These are phyloP conservation scores for Nannizziopsis barbatae DNA, from an alignment of 2,329 filamentous ascomycete genomes.

Conservation along the genomic window DNA sequence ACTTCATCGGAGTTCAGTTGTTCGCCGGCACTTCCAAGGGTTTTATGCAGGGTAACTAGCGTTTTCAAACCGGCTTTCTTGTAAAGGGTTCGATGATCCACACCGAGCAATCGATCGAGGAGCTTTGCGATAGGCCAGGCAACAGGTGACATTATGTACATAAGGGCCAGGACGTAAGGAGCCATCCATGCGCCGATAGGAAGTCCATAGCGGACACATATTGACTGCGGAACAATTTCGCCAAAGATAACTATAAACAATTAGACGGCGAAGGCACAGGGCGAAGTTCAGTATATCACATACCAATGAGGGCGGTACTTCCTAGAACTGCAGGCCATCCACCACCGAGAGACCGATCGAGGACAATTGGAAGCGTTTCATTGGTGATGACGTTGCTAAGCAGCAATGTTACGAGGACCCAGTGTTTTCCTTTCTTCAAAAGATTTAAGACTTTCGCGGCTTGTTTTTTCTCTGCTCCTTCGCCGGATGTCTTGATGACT, in stretches of 20 bases:
- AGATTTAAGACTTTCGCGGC: slow-evolving; percentile 70
- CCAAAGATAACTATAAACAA: slow-evolving; percentile 74
- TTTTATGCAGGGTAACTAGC: slow-evolving; percentile 81
- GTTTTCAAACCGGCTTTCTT: slow-evolving; percentile 98
- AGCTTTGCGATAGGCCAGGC: slow-evolving; percentile 94
- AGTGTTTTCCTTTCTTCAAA: slow-evolving; percentile 84
- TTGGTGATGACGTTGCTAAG: slow-evolving; percentile 97
- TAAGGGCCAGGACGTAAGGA: slow-evolving; percentile 71
- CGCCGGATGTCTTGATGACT: slow-evolving; percentile 76
- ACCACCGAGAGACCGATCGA: slow-evolving; percentile 86
- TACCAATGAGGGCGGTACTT: slow-evolving; percentile 88
- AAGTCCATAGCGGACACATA: slow-evolving; percentile 91
- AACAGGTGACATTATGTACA: slow-evolving; percentile 83
- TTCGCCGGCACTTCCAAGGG: slow-evolving; percentile 66
- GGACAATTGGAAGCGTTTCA: slow-evolving; percentile 86
- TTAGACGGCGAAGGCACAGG: background rate
- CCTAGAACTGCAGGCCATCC: slow-evolving; percentile 89
- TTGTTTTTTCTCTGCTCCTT: slow-evolving; percentile 75
- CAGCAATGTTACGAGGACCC: slow-evolving; percentile 89
- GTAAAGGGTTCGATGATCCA: slow-evolving; percentile 93
- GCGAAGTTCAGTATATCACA: slow-evolving; percentile 19
- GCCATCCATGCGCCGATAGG: slow-evolving; percentile 92
- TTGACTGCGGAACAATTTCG: slow-evolving; percentile 87
- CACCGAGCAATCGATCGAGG: slow-evolving; percentile 81
- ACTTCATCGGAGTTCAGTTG: slow-evolving; percentile 94